A percentile compares a stretch with the other conserved stretches of the same genome.
These are phyloP conservation scores for Zasmidium angulare DNA, from an alignment of 2,329 filamentous ascomycete genomes.

Conservation along the genomic window DNA sequence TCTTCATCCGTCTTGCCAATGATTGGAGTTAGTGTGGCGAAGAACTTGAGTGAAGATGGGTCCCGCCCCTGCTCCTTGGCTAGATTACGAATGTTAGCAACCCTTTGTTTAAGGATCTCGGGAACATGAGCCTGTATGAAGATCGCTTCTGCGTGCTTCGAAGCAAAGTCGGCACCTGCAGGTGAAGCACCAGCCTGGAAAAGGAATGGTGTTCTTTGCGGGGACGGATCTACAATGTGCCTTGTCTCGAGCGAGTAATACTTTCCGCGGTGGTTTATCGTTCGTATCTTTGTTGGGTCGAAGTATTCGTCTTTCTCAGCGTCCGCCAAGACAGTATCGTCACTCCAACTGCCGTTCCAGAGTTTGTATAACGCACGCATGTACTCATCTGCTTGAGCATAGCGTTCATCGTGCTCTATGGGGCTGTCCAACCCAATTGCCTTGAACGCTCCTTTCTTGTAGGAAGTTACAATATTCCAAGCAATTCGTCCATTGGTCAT, in stretches of 20 bases:
- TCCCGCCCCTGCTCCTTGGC: slow-evolving; percentile 55
- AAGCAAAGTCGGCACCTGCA: slow-evolving; percentile 58
- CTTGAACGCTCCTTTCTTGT: slow-evolving; percentile 63
- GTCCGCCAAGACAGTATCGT: slow-evolving; percentile 58
- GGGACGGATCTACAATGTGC: slow-evolving; percentile 46
- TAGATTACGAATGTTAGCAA: slow-evolving; percentile 61
- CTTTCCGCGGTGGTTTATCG: slow-evolving; percentile 61
- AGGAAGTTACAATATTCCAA: slow-evolving; percentile 67
- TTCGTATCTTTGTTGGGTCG: slow-evolving; percentile 59
- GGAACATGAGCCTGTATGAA: slow-evolving; percentile 68
- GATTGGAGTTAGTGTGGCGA: slow-evolving; percentile 65
- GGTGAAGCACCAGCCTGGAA: slow-evolving; percentile 60
- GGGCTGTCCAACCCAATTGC: slow-evolving; percentile 60
- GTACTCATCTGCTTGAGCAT: slow-evolving; percentile 63
- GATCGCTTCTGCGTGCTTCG: slow-evolving; percentile 62
- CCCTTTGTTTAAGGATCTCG: slow-evolving; percentile 58
- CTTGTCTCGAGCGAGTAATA: slow-evolving; percentile 50
- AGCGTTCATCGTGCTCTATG: slow-evolving; percentile 62
- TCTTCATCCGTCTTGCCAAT: slow-evolving; percentile 66
- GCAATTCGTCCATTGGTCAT: slow-evolving; percentile 61
- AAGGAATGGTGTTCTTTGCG: slow-evolving; percentile 41
- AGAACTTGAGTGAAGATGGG: slow-evolving; percentile 63
- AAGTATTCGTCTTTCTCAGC: slow-evolving; percentile 56
- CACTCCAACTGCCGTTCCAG: slow-evolving; percentile 55
- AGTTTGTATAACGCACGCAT: slow-evolving; percentile 63